Base-by-base conservation (phyloP, 2,329 filamentous ascomycete genomes). In the Sarocladium brachiariae region DNA sequence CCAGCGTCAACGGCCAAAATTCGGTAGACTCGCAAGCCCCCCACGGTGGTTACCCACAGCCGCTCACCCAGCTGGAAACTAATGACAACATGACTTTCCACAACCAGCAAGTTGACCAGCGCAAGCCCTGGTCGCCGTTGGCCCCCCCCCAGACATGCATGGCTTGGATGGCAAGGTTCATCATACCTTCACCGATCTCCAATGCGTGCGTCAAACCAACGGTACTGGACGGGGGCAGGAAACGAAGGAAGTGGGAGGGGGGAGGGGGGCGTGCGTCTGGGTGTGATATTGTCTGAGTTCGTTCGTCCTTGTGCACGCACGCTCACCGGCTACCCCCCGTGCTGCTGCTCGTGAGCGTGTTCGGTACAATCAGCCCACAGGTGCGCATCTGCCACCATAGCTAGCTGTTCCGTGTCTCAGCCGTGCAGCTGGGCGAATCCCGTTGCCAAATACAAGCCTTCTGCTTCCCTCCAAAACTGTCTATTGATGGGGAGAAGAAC, bases 391-490 rank as follows among this genome's bases (percentile, higher is more conserved):
- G 18, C 35, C 35, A 7, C 13, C 35, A 19, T 4, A 19, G 13
- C 35, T 18, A 19, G 35, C 13, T 13, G 6, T 39, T n/a, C 35
- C 35, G 35, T 39, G 35, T 39, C 35, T 39, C 35, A 39, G 35
- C 16, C 35, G 18, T 39, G n/a, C n/a, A 35, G 33, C n/a, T 35
- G 33, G 5, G 16, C 11, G 6, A n/a, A 35, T 7, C 33, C 6
- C 8, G 33, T 18, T 35, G n/a, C 8, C 11, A 35, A n/a, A 35
- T 7, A 30, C 27, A 7, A 30, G 7, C 27, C 7, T 30, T 13
- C 27, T 7, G 27, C 27, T n/a, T 83, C 72, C 95, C 88, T 67
- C 81, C 86, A 57, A n/a, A n/a, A n/a, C n/a, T 72, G 62, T 95
- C 66, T 39, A 39, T 39, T 18, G 35, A 39, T 39, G 35, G 35